Evolutionary conservation across 352 stramenopile genomes (phyloP).

Genomic region (Phytopythium kandeliae): DNA sequence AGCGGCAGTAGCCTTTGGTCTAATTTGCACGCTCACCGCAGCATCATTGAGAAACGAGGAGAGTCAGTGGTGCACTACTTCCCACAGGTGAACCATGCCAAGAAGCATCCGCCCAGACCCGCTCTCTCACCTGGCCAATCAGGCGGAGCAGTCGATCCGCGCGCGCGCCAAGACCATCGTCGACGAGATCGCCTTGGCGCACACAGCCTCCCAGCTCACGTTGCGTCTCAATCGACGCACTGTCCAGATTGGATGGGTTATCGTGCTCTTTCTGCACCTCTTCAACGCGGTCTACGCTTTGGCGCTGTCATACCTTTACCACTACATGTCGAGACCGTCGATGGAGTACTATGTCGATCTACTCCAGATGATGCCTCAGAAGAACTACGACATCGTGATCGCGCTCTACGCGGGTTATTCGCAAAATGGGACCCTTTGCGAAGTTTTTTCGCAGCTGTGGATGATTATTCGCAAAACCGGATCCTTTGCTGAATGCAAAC

Average conservation of each 20-base stretch:
- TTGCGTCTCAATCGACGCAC: slow-evolving; percentile 13
- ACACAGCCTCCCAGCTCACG: slow-evolving; percentile 13
- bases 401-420: too few relatives aligned
- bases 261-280: slow-evolving; percentile 25
- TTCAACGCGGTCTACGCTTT: slow-evolving; percentile 21
- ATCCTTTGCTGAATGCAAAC: too few relatives aligned
- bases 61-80: too few relatives aligned
- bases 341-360: slow-evolving; percentile 26
- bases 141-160: slow-evolving; percentile 12
- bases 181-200: slow-evolving; percentile 13
- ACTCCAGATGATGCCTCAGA: slow-evolving; percentile 25
- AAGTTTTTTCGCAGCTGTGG: too few relatives aligned
- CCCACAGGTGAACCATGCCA: not conserved
- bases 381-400: slow-evolving; percentile 16
- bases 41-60: too few relatives aligned
- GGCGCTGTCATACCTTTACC: slow-evolving; percentile 19
- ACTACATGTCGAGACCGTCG: slow-evolving; percentile 17
- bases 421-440: too few relatives aligned
- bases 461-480: too few relatives aligned
- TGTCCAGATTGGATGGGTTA: slow-evolving; percentile 14
- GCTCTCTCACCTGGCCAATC: slow-evolving; percentile 9
- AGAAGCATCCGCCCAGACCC: slow-evolving; percentile 3
- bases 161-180: slow-evolving; percentile 13
- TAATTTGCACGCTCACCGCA: too few relatives aligned
- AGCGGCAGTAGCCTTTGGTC: too few relatives aligned